Evolutionary conservation across 495 filamentous ascomycete genomes (phyloP), one percentile per base, ranked within the genome.

Genomic region (Hypoxylon subgilvum): DNA sequence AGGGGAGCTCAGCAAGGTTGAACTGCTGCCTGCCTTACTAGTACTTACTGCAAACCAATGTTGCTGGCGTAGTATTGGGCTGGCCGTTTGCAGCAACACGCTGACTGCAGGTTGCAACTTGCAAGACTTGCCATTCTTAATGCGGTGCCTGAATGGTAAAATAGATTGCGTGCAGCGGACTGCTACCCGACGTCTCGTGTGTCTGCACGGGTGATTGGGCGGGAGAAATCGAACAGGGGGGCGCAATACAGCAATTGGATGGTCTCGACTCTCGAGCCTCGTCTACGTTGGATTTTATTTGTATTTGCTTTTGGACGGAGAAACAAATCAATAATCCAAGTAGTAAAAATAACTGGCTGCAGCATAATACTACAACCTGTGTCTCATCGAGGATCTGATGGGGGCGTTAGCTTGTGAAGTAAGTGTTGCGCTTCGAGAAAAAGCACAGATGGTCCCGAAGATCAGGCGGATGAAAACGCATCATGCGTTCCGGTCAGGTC

Each of bases 401-500:
- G n/a, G n/a, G n/a, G n/a, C n/a, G n/a, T n/a, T n/a, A n/a, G n/a
- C n/a, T n/a, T n/a, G n/a, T n/a, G n/a, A n/a, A n/a, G n/a, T n/a
- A 57, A 41, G 46, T 35, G 35, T 40, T 28, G 47, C 41, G 31
- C 34, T 42, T 53, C 34, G 53, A 36, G 36, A 18, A 51, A 48
- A 46, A 39, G 35, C 47, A 57, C 41, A 48, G 48, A 53, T 35
- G 42, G 30, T 21, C 35, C 48, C 36, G 43, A 25, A 44, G 52
- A 49, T 63, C 60, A 63, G 19, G 60, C 52, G 60, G 48, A 63
- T 63, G 39, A 45, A 52, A 47, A 39, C 36, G 47, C 59, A 57
- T 63, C 47, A 52, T 42, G 27, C n/a, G n/a, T 23, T 30, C 41
- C 30, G 48, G 35, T 48, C 48, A 53, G 47, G 23, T 27, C 23